Conservation (phyloP, 1,139 yeast species). For the Yamadazyma oceani region DNA sequence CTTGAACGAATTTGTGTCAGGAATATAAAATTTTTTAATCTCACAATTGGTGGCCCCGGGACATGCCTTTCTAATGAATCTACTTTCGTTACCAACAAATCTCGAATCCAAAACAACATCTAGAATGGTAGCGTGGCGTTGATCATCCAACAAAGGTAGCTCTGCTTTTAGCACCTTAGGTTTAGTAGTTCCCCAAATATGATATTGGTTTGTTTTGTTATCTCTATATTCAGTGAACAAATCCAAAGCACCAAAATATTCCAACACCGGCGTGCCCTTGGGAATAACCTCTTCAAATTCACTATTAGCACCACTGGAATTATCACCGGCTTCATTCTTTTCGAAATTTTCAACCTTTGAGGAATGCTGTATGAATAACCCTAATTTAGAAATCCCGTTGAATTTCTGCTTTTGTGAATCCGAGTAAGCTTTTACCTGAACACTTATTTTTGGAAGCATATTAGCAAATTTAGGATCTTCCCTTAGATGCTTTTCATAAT, state of each 20-base stretch:
- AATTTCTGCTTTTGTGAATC: slow-evolving; percentile 64
- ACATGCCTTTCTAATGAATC: slow-evolving; percentile 79
- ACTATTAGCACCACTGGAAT: slow-evolving; percentile 1
- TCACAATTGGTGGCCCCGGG: slow-evolving; percentile 64
- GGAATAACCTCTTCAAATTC: slow-evolving; percentile 32
- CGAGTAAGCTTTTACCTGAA: slow-evolving; percentile 47
- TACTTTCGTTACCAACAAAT: slow-evolving; percentile 69
- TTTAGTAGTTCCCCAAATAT: slow-evolving; percentile 80
- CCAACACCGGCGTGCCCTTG: slow-evolving; percentile 55
- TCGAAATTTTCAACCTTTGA: slow-evolving; percentile 19
- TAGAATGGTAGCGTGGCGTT: slow-evolving; percentile 15
- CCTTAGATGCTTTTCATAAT: slow-evolving; percentile 28
- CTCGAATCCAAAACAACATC: slow-evolving; percentile 78
- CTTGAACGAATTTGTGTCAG: slow-evolving; percentile 44
- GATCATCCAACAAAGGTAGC: slow-evolving; percentile 30
- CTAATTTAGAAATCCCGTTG: slow-evolving; percentile 70
- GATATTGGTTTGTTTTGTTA: slow-evolving; percentile 74
- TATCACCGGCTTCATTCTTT: slow-evolving; percentile 3
- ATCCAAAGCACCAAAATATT: slow-evolving; percentile 74
- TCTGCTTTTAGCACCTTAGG: slow-evolving; percentile 62
- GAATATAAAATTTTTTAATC: slow-evolving; percentile 53
- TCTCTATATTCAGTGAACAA: slow-evolving; percentile 59
- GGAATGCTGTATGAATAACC: slow-evolving; percentile 47
- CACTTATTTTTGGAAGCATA: slow-evolving; percentile 24
- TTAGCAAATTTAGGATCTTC: slow-evolving; percentile 25